Conservation (phyloP, 352 stramenopile genomes). For the Phytophthora ramorum region DNA sequence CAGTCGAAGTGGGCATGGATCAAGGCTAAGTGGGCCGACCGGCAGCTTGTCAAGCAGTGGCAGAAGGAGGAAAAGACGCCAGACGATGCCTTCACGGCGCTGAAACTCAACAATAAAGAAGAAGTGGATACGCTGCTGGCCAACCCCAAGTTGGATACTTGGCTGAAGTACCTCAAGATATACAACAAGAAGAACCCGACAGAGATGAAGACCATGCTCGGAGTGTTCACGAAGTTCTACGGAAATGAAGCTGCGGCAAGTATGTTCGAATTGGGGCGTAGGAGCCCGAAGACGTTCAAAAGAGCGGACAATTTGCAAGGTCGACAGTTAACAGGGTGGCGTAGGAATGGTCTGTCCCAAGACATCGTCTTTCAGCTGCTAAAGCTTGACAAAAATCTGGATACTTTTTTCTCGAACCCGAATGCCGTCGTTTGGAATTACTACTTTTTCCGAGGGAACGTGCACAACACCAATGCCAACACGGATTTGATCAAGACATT, state of each 20-base stretch:
- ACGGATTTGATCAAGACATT: background rate
- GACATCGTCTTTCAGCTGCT: constrained; percentile 9
- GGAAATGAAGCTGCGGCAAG: constrained; percentile 2
- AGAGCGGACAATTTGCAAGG: background rate
- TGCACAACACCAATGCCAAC: background rate
- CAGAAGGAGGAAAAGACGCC: background rate
- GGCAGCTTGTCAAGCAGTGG: background rate
- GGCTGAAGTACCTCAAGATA: background rate
- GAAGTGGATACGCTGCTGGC: constrained; percentile 3
- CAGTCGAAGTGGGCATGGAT: background rate
- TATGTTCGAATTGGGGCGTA: background rate
- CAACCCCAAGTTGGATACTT: constrained; percentile 9
- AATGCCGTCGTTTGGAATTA: background rate
- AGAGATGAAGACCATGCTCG: constrained; percentile 5
- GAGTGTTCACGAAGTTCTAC: constrained; percentile 10
- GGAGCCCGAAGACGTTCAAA: background rate
- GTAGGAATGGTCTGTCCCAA: background rate
- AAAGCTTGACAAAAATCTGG: constrained; percentile 5
- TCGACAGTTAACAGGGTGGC: background rate
- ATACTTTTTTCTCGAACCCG: background rate
- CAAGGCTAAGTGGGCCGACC: background rate
- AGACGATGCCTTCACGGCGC: constrained; percentile 1
- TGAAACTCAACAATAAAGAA: background rate
- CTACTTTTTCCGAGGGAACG: background rate
- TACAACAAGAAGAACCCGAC: constrained; percentile 9